Percentiles rank a stretch among this genome's conserved stretches.
Evolutionary conservation across 2,329 filamentous ascomycete species (phyloP).

Genomic region (Pseudocercospora macadamiae): DNA sequence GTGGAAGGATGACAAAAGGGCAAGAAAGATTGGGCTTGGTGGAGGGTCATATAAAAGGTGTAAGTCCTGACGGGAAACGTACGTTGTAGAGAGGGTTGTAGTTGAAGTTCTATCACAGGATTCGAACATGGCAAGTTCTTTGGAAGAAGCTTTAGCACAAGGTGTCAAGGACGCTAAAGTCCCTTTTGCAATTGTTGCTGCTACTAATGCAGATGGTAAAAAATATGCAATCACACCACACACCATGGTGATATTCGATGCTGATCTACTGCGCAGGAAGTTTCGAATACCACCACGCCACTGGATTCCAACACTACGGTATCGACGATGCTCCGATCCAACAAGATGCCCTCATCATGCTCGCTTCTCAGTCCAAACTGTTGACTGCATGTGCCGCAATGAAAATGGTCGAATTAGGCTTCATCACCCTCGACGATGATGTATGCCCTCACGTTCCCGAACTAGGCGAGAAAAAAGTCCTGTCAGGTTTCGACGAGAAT

Average conservation of each 20-base stretch:
- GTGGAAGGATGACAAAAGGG: background rate
- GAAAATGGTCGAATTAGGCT: conserved; percentile 59
- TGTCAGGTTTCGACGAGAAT: conserved; percentile 52
- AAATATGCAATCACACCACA: background rate
- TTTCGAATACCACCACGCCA: conserved; percentile 36
- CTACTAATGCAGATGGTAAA: conserved; percentile 34
- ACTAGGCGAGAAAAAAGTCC: conserved; percentile 51
- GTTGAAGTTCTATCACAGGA: no score
- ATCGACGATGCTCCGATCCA: conserved; percentile 31
- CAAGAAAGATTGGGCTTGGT: conserved; percentile 3
- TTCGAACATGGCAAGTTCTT: conserved; percentile 21
- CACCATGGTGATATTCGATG: background rate
- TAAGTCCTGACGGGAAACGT: no score
- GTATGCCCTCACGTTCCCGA: conserved; percentile 52
- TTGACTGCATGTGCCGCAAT: conserved; percentile 57
- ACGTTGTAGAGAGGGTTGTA: no score
- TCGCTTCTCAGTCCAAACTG: conserved; percentile 48
- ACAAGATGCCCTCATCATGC: conserved; percentile 36
- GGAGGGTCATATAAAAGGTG: conserved; percentile 15
- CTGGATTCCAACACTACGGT: conserved; percentile 30
- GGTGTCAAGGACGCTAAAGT: conserved; percentile 37
- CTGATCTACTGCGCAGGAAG: conserved; percentile 22
- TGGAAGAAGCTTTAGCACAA: conserved; percentile 33
- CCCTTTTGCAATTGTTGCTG: conserved; percentile 35
- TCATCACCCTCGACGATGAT: conserved; percentile 52